Conservation (phyloP, 1,139 yeast genomes). For the Candida sp. region DNA sequence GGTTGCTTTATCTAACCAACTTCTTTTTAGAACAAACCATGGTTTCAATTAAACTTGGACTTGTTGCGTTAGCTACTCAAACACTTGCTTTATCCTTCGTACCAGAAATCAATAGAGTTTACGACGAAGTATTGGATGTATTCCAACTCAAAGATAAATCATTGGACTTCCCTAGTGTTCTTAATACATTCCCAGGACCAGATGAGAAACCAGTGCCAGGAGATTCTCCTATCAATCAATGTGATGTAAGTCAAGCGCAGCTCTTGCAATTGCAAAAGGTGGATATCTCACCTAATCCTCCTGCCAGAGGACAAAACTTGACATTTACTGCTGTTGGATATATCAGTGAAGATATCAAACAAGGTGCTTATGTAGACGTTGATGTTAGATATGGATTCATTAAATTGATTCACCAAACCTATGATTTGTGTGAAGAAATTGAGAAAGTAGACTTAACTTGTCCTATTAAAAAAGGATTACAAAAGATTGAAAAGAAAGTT, state of each 20-base stretch:
- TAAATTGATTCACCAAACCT: conserved; percentile 77
- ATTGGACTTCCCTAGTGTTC: not conserved
- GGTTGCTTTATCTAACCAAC: not conserved
- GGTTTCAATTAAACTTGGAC: conserved; percentile 24
- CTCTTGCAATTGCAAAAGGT: conserved; percentile 59
- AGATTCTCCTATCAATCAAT: conserved; percentile 74
- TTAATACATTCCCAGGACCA: conserved; percentile 9
- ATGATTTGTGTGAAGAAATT: conserved; percentile 86
- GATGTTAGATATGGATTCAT: conserved; percentile 93
- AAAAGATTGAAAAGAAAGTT: conserved; percentile 64
- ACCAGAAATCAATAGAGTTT: conserved; percentile 15
- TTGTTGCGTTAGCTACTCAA: conserved; percentile 13
- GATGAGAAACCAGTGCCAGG: conserved; percentile 80
- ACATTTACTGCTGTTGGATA: conserved; percentile 74
- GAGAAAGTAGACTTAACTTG: conserved; percentile 79
- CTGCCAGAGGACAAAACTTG: conserved; percentile 73
- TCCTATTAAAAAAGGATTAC: conserved; percentile 71
- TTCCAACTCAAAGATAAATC: conserved; percentile 8
- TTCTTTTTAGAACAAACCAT: conserved; percentile 8
- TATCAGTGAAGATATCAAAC: conserved; percentile 53
- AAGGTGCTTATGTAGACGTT: conserved; percentile 90
- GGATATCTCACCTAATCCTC: conserved; percentile 79
- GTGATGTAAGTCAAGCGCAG: conserved; percentile 67
- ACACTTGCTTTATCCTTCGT: conserved; percentile 21
- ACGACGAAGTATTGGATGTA: conserved; percentile 16